Evolutionary conservation across 1,139 yeast genomes (phyloP), one percentile per base, ranked within the genome.

Genomic region (Saccharomyces hybrid): DNA sequence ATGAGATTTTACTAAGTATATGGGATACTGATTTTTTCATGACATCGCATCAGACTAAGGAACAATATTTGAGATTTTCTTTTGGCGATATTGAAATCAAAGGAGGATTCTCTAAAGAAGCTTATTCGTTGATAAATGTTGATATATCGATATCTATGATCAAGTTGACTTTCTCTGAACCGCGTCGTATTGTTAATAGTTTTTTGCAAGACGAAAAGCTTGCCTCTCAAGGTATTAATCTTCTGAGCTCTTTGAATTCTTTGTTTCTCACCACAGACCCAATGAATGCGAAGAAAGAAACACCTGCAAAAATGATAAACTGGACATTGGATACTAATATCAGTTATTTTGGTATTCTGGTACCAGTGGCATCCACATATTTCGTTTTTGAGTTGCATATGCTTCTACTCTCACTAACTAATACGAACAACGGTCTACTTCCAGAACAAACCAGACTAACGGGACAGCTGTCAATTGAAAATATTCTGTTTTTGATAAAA

Each of bases 141-240:
- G 59, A 59, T 4, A 26, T 64, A 7, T 56, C 64, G 6, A 58
- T 63, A 8, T 61, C 66, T 6, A 53, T 64, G 28, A 56, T 61
- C 8, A 68, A 68, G 50, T 28, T 66, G 47, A 66, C 69, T 1
- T 53, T 65, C 32, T 63, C 65, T 9, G 71, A 67, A 34, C 69
- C 70, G 2, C 63, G 62, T 31, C 58, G 62, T 44, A 54, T 65
- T 29, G 27, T 64, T 5, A 54, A 57, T 8, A 61, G 65, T 52
- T 59, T 64, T 38, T 49, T 63, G 9, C 63, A 65, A 48, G 71
- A 67, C 50, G 64, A 65, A 50, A 59, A 61, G 31, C 54, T 59
- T n/a, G 61, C 63, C 21, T 56, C 58, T 2, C 55, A 61, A 47
- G 65, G 66, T 56, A 50, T 62, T 9, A 54, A 55, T 19, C 53